Percentiles rank a stretch among this genome's conserved stretches.
phyloP scores from a whole-genome alignment of 148 eudicot genomes.

The Oxyria digyna region DNA sequence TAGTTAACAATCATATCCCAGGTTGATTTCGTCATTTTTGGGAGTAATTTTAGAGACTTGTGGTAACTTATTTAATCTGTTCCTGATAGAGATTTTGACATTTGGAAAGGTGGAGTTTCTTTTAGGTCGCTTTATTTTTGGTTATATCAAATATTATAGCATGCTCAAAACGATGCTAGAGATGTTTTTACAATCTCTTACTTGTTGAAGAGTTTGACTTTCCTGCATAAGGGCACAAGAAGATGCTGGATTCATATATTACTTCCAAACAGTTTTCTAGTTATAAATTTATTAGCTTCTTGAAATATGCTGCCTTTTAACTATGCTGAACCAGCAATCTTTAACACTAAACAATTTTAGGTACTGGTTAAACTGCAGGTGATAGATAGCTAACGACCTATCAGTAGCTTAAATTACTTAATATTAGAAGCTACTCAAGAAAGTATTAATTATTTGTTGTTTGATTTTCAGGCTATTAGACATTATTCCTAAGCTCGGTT shows the following conservation, averaged over 20 bases:
- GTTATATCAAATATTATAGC: not conserved
- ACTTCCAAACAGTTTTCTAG: not conserved
- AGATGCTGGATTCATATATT: not conserved
- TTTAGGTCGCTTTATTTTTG: not conserved
- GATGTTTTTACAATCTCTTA: not conserved
- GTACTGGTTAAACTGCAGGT: not conserved
- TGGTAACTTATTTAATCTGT: not conserved
- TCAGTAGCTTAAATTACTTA: not conserved
- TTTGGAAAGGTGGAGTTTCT: not conserved
- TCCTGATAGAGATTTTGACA: not conserved
- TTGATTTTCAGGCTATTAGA: slow-evolving; percentile 59
- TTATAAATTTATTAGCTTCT: not conserved
- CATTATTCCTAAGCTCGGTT: slow-evolving; percentile 57
- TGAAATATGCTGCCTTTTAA: not conserved
- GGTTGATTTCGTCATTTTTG: not conserved
- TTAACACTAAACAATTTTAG: not conserved
- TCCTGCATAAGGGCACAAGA: not conserved
- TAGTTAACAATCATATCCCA: not conserved
- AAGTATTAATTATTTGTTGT: not conserved
- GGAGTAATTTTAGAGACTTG: not conserved
- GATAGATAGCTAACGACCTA: not conserved
- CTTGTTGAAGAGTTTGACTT: not conserved
- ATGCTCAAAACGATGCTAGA: not conserved
- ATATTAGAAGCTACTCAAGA: not conserved
- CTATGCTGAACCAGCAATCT: not conserved